These are phyloP conservation scores for Berkeleyomyces rouxiae DNA, from an alignment of 2,329 filamentous ascomycete species.

Conservation along the genomic window DNA sequence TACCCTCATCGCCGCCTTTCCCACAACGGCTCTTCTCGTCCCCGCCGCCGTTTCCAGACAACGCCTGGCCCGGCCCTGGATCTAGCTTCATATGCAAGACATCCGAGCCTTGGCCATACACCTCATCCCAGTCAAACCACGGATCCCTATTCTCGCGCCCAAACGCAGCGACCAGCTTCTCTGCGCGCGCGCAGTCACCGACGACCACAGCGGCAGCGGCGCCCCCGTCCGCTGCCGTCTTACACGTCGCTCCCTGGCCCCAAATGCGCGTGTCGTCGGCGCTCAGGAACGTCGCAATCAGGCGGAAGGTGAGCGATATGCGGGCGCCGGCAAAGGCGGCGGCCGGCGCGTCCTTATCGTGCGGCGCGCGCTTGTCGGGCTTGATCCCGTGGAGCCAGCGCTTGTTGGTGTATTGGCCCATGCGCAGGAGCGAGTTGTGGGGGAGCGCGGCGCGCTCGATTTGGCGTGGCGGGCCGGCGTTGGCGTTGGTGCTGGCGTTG, in stretches of 20 bases:
- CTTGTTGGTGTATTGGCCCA: conserved; percentile 67
- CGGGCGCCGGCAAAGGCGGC: conserved; percentile 57
- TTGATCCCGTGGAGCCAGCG: conserved; percentile 87
- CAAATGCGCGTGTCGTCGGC: conserved; percentile 53
- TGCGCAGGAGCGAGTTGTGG: conserved; percentile 75
- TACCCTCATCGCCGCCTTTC: background rate
- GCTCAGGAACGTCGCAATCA: conserved; percentile 72
- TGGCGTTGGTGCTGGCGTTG: conserved; percentile 21
- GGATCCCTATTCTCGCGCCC: conserved; percentile 64
- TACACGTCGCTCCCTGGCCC: conserved; percentile 74
- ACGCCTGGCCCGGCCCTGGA: background rate
- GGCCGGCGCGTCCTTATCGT: conserved; percentile 54
- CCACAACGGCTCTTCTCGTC: background rate
- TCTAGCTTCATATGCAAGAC: conserved; percentile 45
- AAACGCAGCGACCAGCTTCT: conserved; percentile 61
- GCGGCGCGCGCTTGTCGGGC: conserved; percentile 57
- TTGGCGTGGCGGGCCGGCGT: conserved; percentile 24
- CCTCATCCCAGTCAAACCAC: conserved; percentile 55
- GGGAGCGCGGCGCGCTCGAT: conserved; percentile 57
- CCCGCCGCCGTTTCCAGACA: background rate
- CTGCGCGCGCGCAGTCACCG: conserved; percentile 48
- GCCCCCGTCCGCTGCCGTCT: conserved; percentile 30
- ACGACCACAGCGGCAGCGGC: conserved; percentile 50
- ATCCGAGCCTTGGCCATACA: conserved; percentile 72
- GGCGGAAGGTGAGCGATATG: conserved; percentile 82